Evolutionary conservation across 2,329 filamentous ascomycete genomes (phyloP), one percentile per base, ranked within the genome.

Genomic region (Acephala macrosclerotiorum): DNA sequence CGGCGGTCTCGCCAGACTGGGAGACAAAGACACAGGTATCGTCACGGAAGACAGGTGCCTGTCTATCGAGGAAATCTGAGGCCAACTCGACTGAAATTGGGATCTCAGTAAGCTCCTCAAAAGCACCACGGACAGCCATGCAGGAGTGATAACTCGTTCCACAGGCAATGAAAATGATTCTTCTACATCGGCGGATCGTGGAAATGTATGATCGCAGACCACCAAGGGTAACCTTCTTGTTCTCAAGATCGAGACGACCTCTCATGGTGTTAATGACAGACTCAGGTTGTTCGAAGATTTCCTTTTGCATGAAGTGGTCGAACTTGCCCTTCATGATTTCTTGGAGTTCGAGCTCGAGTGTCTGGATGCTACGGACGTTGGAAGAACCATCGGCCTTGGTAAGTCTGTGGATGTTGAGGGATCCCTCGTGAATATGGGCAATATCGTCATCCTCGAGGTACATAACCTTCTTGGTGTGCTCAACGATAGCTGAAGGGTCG

Each of bases 311-410:
- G 87, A 97, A 99, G 85, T 99, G 96, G 81, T 99, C 96, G 82
- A 98, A 99, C 80, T 96, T 96, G 81, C 96, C 96, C 91, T 99
- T 99, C 96, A 99, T 99, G 82, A 99, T 99, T 85, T 99, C 94
- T 85, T 99, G 96, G 71, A 99, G 91, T 86, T 99, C 94, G 59
- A 99, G 92, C 86, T 99, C 96, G 64, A 99, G 89, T 63, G 96
- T 99, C 87, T 99, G 96, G 80, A 99, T 99, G 75, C 92, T 93
- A 79, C 96, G 94, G 74, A 98, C 94, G 78, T 98, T 97, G 82
- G 93, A 97, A 78, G 92, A 94, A 73, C 95, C 95, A 79, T 98
- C 95, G 74, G 94, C 91, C 89, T 98, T 98, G 82, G 92, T 94
- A 74, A 98, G 87, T 78, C 96, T 93, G 87, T 99, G 96, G 76